Evolutionary conservation across 352 stramenopile species (phyloP), one percentile per base, ranked within the genome.

Genomic region (Phytophthora ramorum): DNA sequence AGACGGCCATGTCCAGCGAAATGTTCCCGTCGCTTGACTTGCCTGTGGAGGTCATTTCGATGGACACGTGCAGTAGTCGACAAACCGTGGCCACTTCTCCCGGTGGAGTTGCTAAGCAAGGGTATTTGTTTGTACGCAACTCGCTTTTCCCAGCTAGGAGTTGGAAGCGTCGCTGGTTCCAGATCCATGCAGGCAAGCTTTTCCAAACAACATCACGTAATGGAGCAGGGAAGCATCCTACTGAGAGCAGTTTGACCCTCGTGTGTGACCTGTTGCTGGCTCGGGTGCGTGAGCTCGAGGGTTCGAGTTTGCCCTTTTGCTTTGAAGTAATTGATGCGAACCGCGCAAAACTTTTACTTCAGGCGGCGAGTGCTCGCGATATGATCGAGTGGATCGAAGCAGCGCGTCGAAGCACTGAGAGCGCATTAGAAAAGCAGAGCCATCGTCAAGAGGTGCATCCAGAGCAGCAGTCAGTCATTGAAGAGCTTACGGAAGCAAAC

Each of bases 291-390:
- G 79, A 92, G 43, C 71, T 80, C 0, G 71, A 73, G 26, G 71
- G 37, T 14, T 85, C 76, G 3, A 86, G 66, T 60, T 56, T 92
- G 17, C 89, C 82, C 10, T 81, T 81, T 13, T 94, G 83, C 48
- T 94, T 96, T 73, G 89, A 96, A 55, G 76, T 96, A 22, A 90
- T 96, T 38, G 89, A 95, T 40, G 78, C 87, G 7, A 95, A 77
- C 38, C 86, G 92, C 20, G 71, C 85, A 16, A 92, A 92, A 57
- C 75, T 88, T n/a, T 52, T 95, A 7, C 55, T 96, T 7, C 88
- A 96, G 38, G 86, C 88, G 0, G 79, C 76, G 12, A 96, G 85
- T 55, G 80, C 91, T 49, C 61, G 64, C 2, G 88, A 96, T 47
- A 85, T 93, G 77, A 48, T 73, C 8, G 83, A 93, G 43, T 96